Percentiles rank a stretch among this genome's conserved stretches.
Evolutionary conservation across 352 stramenopile species (phyloP).

Genomic region (Pythium inflatum): DNA sequence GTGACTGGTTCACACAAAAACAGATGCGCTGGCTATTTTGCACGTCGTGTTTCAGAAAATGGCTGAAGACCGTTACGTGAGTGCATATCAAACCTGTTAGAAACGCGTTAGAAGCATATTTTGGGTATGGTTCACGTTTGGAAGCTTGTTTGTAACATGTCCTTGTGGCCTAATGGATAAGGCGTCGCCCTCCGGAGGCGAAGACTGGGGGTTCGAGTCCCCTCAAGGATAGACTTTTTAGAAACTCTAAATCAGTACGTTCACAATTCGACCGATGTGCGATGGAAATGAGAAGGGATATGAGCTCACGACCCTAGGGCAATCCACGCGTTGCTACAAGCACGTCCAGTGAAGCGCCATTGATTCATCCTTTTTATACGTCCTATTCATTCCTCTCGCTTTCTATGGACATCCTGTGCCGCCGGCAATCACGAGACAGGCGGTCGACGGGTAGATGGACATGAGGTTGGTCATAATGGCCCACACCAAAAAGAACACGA

Average conservation of each 20-base stretch:
- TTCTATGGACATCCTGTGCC: conserved; percentile 28
- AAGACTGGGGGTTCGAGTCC: conserved; percentile 74
- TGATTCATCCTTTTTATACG: too few species aligned
- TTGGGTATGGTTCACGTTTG: neutral
- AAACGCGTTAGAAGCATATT: neutral
- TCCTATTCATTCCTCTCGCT: too few species aligned
- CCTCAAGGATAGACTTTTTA: conserved; percentile 60
- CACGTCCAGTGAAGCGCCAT: too few species aligned
- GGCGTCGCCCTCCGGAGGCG: conserved; percentile 74
- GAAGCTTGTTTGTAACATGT: neutral
- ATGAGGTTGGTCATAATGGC: conserved; percentile 46
- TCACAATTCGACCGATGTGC: neutral
- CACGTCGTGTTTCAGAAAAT: conserved; percentile 14
- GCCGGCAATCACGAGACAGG: conserved; percentile 39
- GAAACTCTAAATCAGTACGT: conserved; percentile 9
- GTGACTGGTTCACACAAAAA: neutral
- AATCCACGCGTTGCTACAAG: too few species aligned
- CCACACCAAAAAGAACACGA: conserved; percentile 34
- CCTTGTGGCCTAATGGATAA: conserved; percentile 72
- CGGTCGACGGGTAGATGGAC: conserved; percentile 38
- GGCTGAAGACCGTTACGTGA: neutral
- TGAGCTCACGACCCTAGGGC: too few species aligned
- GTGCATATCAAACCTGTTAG: neutral
- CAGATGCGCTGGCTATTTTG: neutral
- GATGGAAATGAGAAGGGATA: neutral